Evolutionary conservation across 176 grass and related monocot species (phyloP).

Genomic region (Panicum miliaceum): DNA sequence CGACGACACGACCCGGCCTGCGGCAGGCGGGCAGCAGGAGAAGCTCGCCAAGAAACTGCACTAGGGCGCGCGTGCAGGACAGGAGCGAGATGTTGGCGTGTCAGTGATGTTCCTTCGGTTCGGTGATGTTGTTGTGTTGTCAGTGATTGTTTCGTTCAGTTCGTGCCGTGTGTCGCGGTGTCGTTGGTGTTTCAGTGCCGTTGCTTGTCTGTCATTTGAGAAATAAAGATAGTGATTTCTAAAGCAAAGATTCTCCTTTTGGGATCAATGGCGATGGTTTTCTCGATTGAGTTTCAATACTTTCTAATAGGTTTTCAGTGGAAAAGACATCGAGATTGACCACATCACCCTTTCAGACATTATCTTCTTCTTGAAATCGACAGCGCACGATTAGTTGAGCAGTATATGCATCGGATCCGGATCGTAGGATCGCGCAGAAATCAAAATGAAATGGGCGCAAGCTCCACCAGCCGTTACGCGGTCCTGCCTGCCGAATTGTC

Average conservation of each 20-base stretch:
- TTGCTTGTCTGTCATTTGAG: constrained; percentile 26
- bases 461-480: not conserved
- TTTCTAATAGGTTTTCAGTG: too few relatives aligned
- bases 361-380: not conserved
- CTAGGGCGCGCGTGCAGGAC: not conserved
- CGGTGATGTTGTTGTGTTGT: not conserved
- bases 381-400: not conserved
- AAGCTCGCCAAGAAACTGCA: constrained; percentile 23
- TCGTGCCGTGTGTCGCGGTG: not conserved
- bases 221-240: constrained; percentile 43
- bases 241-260: not conserved
- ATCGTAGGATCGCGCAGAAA: not conserved
- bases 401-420: not conserved
- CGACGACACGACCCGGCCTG: constrained; percentile 32
- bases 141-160: constrained; percentile 28
- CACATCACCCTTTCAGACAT: too few relatives aligned
- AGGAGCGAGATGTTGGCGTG: not conserved
- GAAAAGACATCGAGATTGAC: too few relatives aligned
- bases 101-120: constrained; percentile 3
- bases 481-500: not conserved
- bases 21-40: not conserved
- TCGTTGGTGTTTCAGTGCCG: constrained; percentile 7
- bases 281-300: not conserved
- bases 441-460: not conserved
- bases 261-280: not conserved